phyloP scores from a whole-genome alignment of 192 early-diverging fungal species.

The Kickxella alabastrina region DNA sequence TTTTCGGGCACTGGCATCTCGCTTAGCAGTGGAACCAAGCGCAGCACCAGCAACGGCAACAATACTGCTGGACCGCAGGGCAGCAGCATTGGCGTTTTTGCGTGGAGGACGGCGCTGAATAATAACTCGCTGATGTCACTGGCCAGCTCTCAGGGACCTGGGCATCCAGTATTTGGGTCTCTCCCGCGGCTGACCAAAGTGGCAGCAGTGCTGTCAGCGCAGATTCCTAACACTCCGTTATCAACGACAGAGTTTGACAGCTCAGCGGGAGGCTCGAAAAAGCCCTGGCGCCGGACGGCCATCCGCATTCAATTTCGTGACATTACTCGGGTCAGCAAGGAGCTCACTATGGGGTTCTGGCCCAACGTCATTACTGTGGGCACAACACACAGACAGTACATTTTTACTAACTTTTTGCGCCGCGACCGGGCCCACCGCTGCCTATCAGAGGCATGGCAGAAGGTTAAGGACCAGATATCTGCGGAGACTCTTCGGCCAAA shows the following conservation, averaged over 20 bases:
- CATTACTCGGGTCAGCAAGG: constrained; percentile 41
- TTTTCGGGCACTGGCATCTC: constrained; percentile 34
- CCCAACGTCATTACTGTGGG: constrained; percentile 45
- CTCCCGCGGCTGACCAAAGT: no score
- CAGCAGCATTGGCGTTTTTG: neutral
- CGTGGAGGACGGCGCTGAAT: neutral
- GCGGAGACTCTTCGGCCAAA: no score
- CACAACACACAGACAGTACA: constrained; percentile 26
- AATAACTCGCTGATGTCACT: constrained; percentile 3
- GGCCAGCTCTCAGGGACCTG: no score
- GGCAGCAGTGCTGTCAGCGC: no score
- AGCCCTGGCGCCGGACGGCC: constrained; percentile 32
- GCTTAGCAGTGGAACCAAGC: constrained; percentile 4
- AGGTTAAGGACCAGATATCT: neutral
- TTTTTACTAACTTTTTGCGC: constrained; percentile 47
- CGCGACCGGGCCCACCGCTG: constrained; percentile 34
- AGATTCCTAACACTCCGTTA: no score
- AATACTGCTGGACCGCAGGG: no score
- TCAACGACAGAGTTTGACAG: no score
- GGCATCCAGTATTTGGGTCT: no score
- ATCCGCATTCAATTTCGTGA: constrained; percentile 27
- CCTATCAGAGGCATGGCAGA: constrained; percentile 15
- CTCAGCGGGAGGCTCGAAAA: no score
- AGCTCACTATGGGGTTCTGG: constrained; percentile 43
- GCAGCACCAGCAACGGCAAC: constrained; percentile 4